A percentile compares a stretch with the other conserved stretches of the same genome.
Evolutionary conservation across 2,329 filamentous ascomycete genomes (phyloP).

Genomic region (Podosphaera leucotricha): DNA sequence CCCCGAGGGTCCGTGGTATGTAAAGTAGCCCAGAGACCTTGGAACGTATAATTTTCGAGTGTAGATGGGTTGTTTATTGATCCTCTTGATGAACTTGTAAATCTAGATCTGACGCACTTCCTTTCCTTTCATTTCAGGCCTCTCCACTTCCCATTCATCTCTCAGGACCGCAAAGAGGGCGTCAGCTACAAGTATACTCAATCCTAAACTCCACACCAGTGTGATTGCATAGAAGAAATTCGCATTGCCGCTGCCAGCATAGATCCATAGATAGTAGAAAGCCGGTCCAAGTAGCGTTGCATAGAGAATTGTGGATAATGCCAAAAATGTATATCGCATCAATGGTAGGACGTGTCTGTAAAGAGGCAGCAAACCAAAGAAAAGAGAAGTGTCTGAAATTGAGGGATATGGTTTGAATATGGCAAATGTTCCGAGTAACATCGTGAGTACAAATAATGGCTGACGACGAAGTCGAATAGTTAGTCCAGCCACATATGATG

Average conservation of each 20-base stretch:
- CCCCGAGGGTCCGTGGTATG: too few species aligned
- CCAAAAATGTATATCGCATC: slow-evolving; percentile 83
- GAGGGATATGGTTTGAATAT: slow-evolving; percentile 97
- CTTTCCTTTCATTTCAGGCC: slow-evolving; percentile 75
- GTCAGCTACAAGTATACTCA: slow-evolving; percentile 72
- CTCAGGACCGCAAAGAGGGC: slow-evolving; percentile 68
- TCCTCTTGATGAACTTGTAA: background rate
- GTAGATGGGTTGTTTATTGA: too few species aligned
- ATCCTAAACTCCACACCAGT: slow-evolving; percentile 83
- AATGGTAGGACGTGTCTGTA: slow-evolving; percentile 84
- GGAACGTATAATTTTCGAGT: too few species aligned
- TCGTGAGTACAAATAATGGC: slow-evolving; percentile 62
- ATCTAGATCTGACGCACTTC: slow-evolving; percentile 30
- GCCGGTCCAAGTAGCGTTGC: slow-evolving; percentile 73
- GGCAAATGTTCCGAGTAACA: slow-evolving; percentile 72
- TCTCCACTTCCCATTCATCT: slow-evolving; percentile 82
- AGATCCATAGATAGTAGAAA: slow-evolving; percentile 96
- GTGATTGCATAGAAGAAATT: slow-evolving; percentile 99
- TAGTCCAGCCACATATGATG: slow-evolving; percentile 69
- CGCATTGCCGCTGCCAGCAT: slow-evolving; percentile 88
- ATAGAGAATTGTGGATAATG: slow-evolving; percentile 63
- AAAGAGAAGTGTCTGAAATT: slow-evolving; percentile 71
- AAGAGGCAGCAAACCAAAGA: slow-evolving; percentile 58
- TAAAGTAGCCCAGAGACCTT: too few species aligned
- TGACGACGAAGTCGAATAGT: slow-evolving; percentile 64